Percentiles rank a stretch among this genome's conserved stretches.
Conservation (phyloP, 805 yeast species). For the Cyberlindnera maritima region DNA sequence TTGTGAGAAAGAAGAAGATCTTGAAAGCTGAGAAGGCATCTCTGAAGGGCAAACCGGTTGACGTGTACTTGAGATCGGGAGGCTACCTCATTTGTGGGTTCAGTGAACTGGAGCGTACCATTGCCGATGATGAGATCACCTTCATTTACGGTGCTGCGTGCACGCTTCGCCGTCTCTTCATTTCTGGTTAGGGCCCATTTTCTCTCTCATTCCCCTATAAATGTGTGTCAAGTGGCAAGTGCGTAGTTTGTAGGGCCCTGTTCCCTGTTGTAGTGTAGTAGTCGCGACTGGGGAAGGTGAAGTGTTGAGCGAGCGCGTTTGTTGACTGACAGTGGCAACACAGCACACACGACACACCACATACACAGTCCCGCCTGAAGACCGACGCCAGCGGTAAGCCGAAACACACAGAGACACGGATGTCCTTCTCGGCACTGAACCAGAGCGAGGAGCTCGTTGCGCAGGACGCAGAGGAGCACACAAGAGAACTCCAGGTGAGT, state of each 20-base stretch:
- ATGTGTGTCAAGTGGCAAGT: neutral
- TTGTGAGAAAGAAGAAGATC: constrained; percentile 38
- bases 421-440: constrained; percentile 66
- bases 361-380: no score
- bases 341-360: no score
- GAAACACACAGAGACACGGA: neutral
- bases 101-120: constrained; percentile 30
- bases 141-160: constrained; percentile 45
- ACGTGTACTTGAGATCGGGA: constrained; percentile 47
- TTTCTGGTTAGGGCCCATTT: constrained; percentile 15
- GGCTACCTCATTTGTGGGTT: constrained; percentile 52
- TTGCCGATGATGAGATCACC: constrained; percentile 40
- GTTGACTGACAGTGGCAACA: no score
- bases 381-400: no score
- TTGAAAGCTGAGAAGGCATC: constrained; percentile 13
- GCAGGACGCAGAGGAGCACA: constrained; percentile 80
- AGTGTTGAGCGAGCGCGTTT: no score
- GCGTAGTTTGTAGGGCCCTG: no score
- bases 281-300: no score
- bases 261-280: no score
- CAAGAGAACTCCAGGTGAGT: constrained; percentile 77
- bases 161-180: constrained; percentile 45
- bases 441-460: constrained; percentile 65
- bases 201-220: no score
- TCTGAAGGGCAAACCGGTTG: constrained; percentile 28